A percentile compares a stretch with the other conserved stretches of the same genome.
These are phyloP conservation scores for Ascochyta fabae DNA, from an alignment of 2,329 filamentous ascomycete species.

Conservation along the genomic window DNA sequence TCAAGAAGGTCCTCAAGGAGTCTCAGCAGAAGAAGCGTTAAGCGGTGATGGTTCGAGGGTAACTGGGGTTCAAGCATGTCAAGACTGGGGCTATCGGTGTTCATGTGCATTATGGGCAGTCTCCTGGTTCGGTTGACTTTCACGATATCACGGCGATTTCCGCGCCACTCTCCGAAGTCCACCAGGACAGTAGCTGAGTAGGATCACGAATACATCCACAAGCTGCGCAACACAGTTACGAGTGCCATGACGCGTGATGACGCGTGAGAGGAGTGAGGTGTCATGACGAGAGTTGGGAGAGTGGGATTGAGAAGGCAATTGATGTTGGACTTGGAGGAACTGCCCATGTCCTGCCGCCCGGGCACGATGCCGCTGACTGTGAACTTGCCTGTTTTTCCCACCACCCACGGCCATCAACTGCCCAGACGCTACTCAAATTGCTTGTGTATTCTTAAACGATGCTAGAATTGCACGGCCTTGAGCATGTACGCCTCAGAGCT, in stretches of 20 bases:
- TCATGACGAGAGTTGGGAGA: no score
- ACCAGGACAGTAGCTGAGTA: constrained; percentile 45
- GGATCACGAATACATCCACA: constrained; percentile 44
- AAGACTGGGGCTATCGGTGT: constrained; percentile 51
- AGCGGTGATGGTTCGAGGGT: constrained; percentile 34
- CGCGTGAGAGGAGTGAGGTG: neutral
- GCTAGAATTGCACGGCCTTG: no score
- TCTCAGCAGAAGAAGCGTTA: constrained; percentile 76
- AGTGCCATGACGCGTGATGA: constrained; percentile 11
- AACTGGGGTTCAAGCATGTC: constrained; percentile 40
- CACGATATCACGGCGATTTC: constrained; percentile 48
- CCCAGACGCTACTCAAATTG: no score
- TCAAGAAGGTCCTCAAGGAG: constrained; percentile 99
- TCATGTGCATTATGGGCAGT: constrained; percentile 52
- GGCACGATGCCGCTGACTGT: no score
- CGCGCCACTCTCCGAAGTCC: constrained; percentile 41
- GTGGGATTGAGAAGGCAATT: no score
- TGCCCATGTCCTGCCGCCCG: no score
- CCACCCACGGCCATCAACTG: no score
- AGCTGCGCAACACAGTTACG: constrained; percentile 28
- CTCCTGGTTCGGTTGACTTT: constrained; percentile 48
- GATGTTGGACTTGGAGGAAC: no score
- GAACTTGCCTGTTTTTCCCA: no score
- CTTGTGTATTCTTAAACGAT: no score
- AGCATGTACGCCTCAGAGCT: no score